phyloP scores from a whole-genome alignment of 2,329 filamentous ascomycete genomes.

The Arthroderma sp. region DNA sequence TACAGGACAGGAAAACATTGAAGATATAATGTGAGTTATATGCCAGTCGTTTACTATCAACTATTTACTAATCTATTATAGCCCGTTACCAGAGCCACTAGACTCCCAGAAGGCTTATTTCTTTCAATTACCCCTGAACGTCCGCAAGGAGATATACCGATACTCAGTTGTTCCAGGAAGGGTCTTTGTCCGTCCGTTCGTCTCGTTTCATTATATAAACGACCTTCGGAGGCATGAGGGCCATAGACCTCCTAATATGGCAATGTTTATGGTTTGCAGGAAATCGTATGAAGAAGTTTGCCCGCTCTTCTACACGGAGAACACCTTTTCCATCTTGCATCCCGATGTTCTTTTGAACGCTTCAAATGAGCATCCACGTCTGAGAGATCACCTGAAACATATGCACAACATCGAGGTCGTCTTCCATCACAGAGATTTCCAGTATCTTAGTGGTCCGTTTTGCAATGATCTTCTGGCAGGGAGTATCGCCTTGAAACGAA shows the following conservation, averaged over 20 bases:
- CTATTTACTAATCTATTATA: not conserved
- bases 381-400: slow-evolving; percentile 11
- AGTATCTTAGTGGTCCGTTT: slow-evolving; percentile 13
- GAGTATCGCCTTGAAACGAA: not conserved
- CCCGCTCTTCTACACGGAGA: slow-evolving; percentile 16
- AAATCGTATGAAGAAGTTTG: slow-evolving; percentile 15
- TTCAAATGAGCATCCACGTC: slow-evolving; percentile 7
- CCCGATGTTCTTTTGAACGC: slow-evolving; percentile 14
- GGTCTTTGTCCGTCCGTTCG: slow-evolving; percentile 16
- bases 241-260: slow-evolving; percentile 14
- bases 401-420: slow-evolving; percentile 16
- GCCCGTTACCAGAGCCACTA: not conserved
- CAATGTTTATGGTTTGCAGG: slow-evolving; percentile 14
- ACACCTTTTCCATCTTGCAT: slow-evolving; percentile 17
- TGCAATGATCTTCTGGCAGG: slow-evolving; percentile 2
- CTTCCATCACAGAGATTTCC: slow-evolving; percentile 17
- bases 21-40: not conserved
- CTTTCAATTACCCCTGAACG: slow-evolving; percentile 14
- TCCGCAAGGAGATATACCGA: slow-evolving; percentile 16
- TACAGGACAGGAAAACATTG: not conserved
- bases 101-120: slow-evolving; percentile 7
- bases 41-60: not conserved
- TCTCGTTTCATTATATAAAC: slow-evolving; percentile 12
- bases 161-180: slow-evolving; percentile 13
- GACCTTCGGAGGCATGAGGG: slow-evolving; percentile 6